phyloP scores from a whole-genome alignment of 2,329 filamentous ascomycete genomes.

The Cladophialophora bantiana region DNA sequence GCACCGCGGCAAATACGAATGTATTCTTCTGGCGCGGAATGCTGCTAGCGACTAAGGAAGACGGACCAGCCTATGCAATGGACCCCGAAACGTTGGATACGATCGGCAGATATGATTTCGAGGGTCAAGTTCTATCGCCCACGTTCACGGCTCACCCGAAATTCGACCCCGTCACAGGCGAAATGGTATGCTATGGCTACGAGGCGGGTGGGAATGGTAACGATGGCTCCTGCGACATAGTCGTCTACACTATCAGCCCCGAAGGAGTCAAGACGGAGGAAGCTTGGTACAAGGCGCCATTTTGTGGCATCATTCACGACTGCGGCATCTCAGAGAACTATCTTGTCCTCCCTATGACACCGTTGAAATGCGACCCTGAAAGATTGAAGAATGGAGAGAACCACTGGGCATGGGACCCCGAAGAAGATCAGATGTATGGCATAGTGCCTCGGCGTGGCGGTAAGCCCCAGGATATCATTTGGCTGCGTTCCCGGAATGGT shows the following conservation, averaged over 20 bases:
- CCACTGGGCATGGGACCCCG: constrained; percentile 61
- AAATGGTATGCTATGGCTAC: constrained; percentile 61
- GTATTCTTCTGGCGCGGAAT: constrained; percentile 64
- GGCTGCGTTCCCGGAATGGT: constrained; percentile 42
- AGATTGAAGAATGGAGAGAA: constrained; percentile 56
- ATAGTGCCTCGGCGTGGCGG: constrained; percentile 59
- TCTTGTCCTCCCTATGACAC: constrained; percentile 57
- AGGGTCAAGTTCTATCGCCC: constrained; percentile 55
- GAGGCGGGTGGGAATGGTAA: constrained; percentile 52
- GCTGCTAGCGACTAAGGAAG: constrained; percentile 54
- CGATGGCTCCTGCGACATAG: constrained; percentile 51
- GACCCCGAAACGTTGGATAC: constrained; percentile 56
- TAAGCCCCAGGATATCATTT: constrained; percentile 59
- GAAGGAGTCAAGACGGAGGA: constrained; percentile 57
- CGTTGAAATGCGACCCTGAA: constrained; percentile 55
- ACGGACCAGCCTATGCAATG: constrained; percentile 59
- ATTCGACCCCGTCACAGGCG: constrained; percentile 59
- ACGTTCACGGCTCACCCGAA: constrained; percentile 63
- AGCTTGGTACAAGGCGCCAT: constrained; percentile 58
- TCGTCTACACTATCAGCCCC: constrained; percentile 55
- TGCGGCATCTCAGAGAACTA: constrained; percentile 58
- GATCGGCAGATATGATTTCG: constrained; percentile 58
- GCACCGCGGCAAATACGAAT: constrained; percentile 66
- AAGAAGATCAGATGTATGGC: constrained; percentile 62
- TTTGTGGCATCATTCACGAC: constrained; percentile 62